Base-by-base conservation (phyloP, 2,329 filamentous ascomycete species). In the Aspergillus sp. region DNA sequence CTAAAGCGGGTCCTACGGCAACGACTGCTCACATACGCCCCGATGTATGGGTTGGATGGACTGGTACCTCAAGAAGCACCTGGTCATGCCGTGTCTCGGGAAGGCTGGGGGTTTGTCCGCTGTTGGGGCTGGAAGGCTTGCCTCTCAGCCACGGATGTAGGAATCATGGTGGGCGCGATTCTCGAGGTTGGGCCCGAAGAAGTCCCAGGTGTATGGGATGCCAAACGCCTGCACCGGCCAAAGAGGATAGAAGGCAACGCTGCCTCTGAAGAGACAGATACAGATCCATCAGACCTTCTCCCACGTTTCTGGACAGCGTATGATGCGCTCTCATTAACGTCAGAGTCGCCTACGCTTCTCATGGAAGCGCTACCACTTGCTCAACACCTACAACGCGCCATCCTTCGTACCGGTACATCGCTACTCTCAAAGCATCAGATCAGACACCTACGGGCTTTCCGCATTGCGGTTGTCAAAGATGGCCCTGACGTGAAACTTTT, bases 101-200 rank as follows among this genome's bases (percentile, higher is more conserved):
- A 96, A 72, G 93, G 92, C 11, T 98, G 93, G 93, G 93, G 95
- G 0, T 99, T 98, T 70, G 93, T 98, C 17, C 85, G 93, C 58
- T 96, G 91, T 71, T 99, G 95, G 95, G 95, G 95, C 11, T 99
- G 93, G 93, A 90, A 93, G 71, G 93, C 93, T 1, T 97, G 93
- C 50, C 81, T 98, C 25, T 96, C 90, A 61, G 95, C 95, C 6
- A 90, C 93, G 49, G 95, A 99, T 71, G 91, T 97, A 0, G 91
- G 91, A n/a, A 90, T 96, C 15, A 87, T 98, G 31, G 84, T 98
- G 19, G 92, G 92, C 52, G 92, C 93, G 15, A 88, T 99, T 48
- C 84, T 99, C 1, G 95, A 99, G 77, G 92, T 98, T 27, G 93
- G 95, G 11, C 72, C 73, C 3, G 69, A 73, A 14, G 69, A 74